phyloP scores from a whole-genome alignment of 495 filamentous ascomycete genomes.

The Xylaria venustula region DNA sequence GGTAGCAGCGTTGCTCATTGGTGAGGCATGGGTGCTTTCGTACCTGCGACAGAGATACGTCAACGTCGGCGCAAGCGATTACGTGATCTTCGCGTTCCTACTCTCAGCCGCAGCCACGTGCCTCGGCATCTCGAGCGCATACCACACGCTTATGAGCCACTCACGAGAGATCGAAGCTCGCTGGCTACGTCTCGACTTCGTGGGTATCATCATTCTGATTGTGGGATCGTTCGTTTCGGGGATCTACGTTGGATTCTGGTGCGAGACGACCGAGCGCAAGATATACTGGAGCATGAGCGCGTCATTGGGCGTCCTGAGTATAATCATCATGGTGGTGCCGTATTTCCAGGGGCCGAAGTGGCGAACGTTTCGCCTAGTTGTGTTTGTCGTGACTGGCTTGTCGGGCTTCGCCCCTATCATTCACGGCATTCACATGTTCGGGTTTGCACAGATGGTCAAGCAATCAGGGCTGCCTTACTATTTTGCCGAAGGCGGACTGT shows the following conservation, averaged over 20 bases:
- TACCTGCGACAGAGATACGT: slow-evolving; percentile 29
- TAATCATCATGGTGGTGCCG: slow-evolving; percentile 40
- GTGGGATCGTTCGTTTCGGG: slow-evolving; percentile 49
- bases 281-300: slow-evolving; percentile 50
- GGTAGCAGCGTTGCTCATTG: slow-evolving; percentile 20
- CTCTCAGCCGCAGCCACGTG: slow-evolving; percentile 40
- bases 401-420: slow-evolving; percentile 48
- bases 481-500: slow-evolving; percentile 33
- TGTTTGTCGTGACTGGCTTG: slow-evolving; percentile 46
- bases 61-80: slow-evolving; percentile 31
- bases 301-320: slow-evolving; percentile 32
- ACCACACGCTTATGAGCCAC: slow-evolving; percentile 55
- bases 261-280: slow-evolving; percentile 37
- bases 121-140: slow-evolving; percentile 41
- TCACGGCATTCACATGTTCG: slow-evolving; percentile 44
- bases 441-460: slow-evolving; percentile 37
- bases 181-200: slow-evolving; percentile 47
- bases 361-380: slow-evolving; percentile 35
- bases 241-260: slow-evolving; percentile 52
- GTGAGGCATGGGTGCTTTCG: slow-evolving; percentile 17
- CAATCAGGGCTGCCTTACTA: slow-evolving; percentile 48
- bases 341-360: slow-evolving; percentile 41
- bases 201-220: slow-evolving; percentile 49
- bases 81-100: slow-evolving; percentile 41
- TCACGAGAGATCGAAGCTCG: slow-evolving; percentile 36